phyloP scores from a whole-genome alignment of 2,329 filamentous ascomycete genomes.

The Cylindrodendrum hubeiense region DNA sequence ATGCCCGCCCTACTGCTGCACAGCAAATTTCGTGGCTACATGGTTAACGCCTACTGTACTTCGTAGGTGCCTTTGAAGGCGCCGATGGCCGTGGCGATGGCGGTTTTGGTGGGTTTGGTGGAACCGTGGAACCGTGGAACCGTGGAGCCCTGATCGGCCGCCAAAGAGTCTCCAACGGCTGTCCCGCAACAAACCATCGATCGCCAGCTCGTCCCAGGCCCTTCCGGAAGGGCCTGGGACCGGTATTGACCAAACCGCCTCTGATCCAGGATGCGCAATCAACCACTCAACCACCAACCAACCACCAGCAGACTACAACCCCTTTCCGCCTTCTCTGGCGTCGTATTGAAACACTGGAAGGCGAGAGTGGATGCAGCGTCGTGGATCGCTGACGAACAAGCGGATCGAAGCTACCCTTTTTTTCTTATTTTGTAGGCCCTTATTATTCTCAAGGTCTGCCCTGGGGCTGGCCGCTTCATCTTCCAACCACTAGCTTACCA shows the following conservation, averaged over 20 bases:
- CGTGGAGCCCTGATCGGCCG: constrained; percentile 6
- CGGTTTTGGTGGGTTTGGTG: neutral
- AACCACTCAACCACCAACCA: constrained; percentile 13
- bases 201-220: too few relatives aligned
- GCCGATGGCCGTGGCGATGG: neutral
- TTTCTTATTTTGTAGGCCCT: neutral
- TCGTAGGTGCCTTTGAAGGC: neutral
- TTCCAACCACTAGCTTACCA: constrained; percentile 41
- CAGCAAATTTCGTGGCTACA: too few relatives aligned
- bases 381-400: constrained; percentile 41
- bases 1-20: neutral
- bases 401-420: constrained; percentile 13
- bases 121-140: neutral
- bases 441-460: constrained; percentile 2
- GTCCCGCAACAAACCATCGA: constrained; percentile 6
- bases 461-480: constrained; percentile 35
- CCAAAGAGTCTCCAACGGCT: constrained; percentile 2
- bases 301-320: neutral
- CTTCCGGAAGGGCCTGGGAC: constrained; percentile 9
- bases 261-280: neutral
- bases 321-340: constrained; percentile 3
- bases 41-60: too few relatives aligned
- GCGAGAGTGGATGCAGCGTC: constrained; percentile 28
- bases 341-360: neutral
- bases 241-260: neutral